Evolutionary conservation across 306 rosid genomes (phyloP).

Genomic region (Dryas alaskensis): DNA sequence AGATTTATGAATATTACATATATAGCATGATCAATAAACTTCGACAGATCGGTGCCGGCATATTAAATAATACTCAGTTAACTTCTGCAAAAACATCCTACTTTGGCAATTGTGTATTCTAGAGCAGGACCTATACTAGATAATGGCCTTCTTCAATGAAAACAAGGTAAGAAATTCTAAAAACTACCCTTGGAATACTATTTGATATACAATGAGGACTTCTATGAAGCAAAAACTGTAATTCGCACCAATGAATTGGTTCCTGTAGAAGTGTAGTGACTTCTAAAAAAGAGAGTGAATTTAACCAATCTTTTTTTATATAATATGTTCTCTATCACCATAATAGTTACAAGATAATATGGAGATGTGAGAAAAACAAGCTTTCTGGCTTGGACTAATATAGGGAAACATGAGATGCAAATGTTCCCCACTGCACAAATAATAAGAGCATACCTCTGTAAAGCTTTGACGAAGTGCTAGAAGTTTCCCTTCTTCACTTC

Average conservation of each 20-base stretch:
- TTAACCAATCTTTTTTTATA: background rate
- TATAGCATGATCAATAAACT: background rate
- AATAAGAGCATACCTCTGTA: constrained; percentile 61
- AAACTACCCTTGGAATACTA: background rate
- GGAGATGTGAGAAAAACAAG: constrained; percentile 8
- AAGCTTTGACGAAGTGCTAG: constrained; percentile 87
- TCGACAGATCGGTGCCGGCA: background rate
- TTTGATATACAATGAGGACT: constrained; percentile 1
- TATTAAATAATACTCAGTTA: background rate
- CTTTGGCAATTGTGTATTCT: constrained; percentile 1
- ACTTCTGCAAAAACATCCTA: background rate
- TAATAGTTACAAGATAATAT: background rate
- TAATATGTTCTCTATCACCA: background rate
- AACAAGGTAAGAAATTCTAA: background rate
- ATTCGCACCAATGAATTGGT: background rate
- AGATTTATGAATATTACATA: constrained; percentile 9
- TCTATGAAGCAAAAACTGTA: background rate
- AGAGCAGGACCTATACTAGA: constrained; percentile 1
- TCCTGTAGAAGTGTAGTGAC: background rate
- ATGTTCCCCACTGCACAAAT: background rate
- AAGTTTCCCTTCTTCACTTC: constrained; percentile 95
- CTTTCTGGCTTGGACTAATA: constrained; percentile 7
- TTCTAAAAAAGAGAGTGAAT: background rate
- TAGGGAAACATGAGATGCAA: background rate
- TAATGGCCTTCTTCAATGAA: background rate